phyloP scores from a whole-genome alignment of 2,329 filamentous ascomycete genomes.

The Cercospora sp. region DNA sequence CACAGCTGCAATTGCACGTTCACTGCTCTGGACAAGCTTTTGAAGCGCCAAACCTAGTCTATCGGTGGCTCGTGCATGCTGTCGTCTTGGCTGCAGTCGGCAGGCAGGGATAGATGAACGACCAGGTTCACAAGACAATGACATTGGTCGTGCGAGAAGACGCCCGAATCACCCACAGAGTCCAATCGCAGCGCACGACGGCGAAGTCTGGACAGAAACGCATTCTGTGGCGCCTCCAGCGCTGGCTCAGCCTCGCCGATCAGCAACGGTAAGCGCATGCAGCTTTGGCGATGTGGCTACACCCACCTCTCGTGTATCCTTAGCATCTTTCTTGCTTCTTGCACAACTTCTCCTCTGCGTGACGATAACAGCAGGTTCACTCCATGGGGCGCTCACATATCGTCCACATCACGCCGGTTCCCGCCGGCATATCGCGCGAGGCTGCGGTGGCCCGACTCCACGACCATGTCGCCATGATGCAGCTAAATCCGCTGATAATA shows the following conservation, averaged over 20 bases:
- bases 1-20: background rate
- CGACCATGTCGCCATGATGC: conserved; percentile 79
- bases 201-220: background rate
- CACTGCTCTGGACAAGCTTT: background rate
- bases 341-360: background rate
- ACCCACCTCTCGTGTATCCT: background rate
- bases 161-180: background rate
- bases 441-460: conserved; percentile 75
- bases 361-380: background rate
- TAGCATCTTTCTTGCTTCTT: background rate
- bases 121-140: background rate
- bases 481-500: conserved; percentile 80
- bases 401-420: conserved; percentile 77
- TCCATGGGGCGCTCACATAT: conserved; percentile 49
- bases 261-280: conserved; percentile 6
- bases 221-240: background rate
- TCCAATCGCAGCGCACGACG: background rate
- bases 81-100: background rate
- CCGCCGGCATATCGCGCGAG: conserved; percentile 65
- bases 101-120: background rate
- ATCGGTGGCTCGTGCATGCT: background rate
- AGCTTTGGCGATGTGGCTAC: background rate
- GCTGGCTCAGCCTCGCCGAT: background rate
- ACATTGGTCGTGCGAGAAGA: background rate
- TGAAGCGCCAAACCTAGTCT: background rate